Evolutionary conservation across 768 basidiomycete genomes (phyloP), one percentile per base, ranked within the genome.

Genomic region (Termitomyces eurrhizus): DNA sequence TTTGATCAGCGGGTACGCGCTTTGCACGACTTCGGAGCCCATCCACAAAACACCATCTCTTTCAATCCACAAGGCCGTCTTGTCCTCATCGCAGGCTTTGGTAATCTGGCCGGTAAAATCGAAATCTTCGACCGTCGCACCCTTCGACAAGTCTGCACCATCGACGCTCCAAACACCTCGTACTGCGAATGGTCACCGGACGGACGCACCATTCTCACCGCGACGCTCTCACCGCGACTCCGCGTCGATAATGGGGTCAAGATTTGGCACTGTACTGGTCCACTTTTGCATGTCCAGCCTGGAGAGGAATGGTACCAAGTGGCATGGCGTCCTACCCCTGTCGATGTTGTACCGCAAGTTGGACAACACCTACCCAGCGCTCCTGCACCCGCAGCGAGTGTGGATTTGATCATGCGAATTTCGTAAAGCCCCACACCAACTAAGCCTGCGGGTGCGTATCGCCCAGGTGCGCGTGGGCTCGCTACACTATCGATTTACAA

Each of bases 211-310:
- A 83, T 99, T 29, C 79, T 99, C 66, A 98, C 96, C 8, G 94
- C 95, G 2, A 98, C 94, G 0, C 83, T 98, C n/a, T 95, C 92
- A 18, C 97, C 97, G 0, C 86, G 97, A 26, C 77, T 98, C 52
- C 87, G 97, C 42, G 97, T 99, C 61, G 97, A 99, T 76, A 98
- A 98, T 66, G 95, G 95, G 1, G 86, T 98, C 73, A 97, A 95
- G 77, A 81, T 99, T 61, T 98, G 90, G 91, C 95, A 96, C 72
- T 95, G 92, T 72, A 82, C 87, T 0, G 95, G 97, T 9, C 81
- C 86, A 1, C 83, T 98, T n/a, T 70, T 97, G 57, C 93, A 98
- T 63, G 77, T 90, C 21, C 93, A 97, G 70, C 68, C 78, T 51
- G 74, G 86, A 56, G 93, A 97, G 4, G 96, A 98, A 70, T 82